Base-by-base conservation (phyloP, 495 filamentous ascomycete species). In the Sporormia fimetaria region DNA sequence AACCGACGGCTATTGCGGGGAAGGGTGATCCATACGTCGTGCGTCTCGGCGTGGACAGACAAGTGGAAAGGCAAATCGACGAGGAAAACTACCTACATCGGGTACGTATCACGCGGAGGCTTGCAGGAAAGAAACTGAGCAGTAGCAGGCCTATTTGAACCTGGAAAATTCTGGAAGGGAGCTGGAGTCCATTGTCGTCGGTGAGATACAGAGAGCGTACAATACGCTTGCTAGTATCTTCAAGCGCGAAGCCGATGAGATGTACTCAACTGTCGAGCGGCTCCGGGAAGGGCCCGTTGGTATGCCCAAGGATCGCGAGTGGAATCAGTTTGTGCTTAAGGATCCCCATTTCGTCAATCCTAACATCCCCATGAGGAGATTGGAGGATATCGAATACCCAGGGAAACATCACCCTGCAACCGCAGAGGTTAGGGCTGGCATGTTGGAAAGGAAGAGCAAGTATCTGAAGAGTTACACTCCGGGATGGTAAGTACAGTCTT, bases 401-500 rank as follows among this genome's bases (percentile, higher is more conserved):
- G 90, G 90, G 11, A 81, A 81, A 51, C 74, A 93, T 54, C 83
- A 94, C 58, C 81, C 81, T 36, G 80, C 86, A 26, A 85, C 83
- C 22, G 74, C 79, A 38, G 90, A 94, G 55, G 78, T 98, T 23
- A 71, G 84, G 33, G 81, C 83, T 4, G 90, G 90, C 1, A 78
- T 93, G 65, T 67, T 98, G 37, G 90, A 98, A 66, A 80, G 90
- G 33, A 98, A 95, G 74, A 92, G 83, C 71, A 98, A 96, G 57
- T 98, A 96, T 59, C 67, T 98, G 28, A 98, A 96, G 71, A 94
- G 86, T 56, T 98, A 94, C 60, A 87, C 87, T 2, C 81, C 88
- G 17, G 90, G 90, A 62, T 98, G 90, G 90, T 92, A 69, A 63
- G 78, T 64, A 55, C 34, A 37, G 40, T 39, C 32, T 44, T 17